Conservation (phyloP, 257 asterid species). For the Fraxinus americana region DNA sequence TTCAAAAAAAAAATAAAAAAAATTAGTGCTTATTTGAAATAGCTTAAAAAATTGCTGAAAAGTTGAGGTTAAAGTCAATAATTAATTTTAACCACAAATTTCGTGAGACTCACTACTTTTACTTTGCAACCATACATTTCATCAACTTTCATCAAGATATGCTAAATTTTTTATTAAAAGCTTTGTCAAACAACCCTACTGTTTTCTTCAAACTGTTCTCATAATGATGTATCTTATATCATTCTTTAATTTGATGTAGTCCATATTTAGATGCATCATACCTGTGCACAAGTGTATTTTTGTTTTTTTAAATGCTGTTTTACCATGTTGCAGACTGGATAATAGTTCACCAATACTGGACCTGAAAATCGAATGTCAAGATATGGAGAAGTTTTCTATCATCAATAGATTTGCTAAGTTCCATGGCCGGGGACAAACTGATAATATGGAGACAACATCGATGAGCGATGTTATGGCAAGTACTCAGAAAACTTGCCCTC, state of each 20-base stretch:
- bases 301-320: not conserved
- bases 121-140: too few species aligned
- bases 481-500: slow-evolving; percentile 51
- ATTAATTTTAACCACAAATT: too few species aligned
- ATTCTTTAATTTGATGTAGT: not conserved
- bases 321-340: slow-evolving; percentile 59
- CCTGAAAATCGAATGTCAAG: slow-evolving; percentile 75
- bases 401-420: slow-evolving; percentile 81
- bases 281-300: not conserved
- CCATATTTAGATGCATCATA: not conserved
- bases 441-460: slow-evolving; percentile 50
- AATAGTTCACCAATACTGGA: slow-evolving; percentile 71
- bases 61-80: too few species aligned
- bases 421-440: slow-evolving; percentile 77
- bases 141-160: too few species aligned
- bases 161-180: too few species aligned
- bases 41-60: too few species aligned
- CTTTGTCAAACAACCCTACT: too few species aligned
- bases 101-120: too few species aligned
- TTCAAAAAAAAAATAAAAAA: not conserved
- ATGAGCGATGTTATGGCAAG: slow-evolving; percentile 39
- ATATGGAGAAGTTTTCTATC: slow-evolving; percentile 73
- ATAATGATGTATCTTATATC: not conserved
- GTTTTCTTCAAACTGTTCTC: not conserved
- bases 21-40: not conserved